Percentiles rank a stretch among this genome's conserved stretches.
phyloP scores from a whole-genome alignment of 306 rosid genomes.

The Vachellia pachyceras region DNA sequence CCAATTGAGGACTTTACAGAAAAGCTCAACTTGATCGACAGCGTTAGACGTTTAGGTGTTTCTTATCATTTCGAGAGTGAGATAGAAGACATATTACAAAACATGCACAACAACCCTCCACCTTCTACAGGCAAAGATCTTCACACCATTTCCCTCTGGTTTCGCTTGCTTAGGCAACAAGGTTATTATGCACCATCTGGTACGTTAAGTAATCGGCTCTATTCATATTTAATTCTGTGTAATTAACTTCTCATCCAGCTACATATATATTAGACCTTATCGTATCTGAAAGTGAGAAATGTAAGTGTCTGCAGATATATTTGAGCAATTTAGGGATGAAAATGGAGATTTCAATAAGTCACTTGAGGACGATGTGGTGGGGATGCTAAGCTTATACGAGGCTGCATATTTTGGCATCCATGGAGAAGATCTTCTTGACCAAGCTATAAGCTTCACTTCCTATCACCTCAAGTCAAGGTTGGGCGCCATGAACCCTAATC shows the following conservation, averaged over 20 bases:
- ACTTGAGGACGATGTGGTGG: background rate
- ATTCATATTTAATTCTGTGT: no score
- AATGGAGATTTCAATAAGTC: background rate
- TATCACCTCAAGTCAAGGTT: background rate
- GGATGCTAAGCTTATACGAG: background rate
- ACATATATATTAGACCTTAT: background rate
- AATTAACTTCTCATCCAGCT: background rate
- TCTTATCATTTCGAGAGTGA: background rate
- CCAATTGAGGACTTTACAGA: background rate
- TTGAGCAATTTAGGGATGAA: background rate
- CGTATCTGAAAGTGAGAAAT: background rate
- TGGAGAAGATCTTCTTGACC: background rate
- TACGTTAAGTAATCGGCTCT: background rate
- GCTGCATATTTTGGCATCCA: background rate
- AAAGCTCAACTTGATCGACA: slow-evolving; percentile 1
- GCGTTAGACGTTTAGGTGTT: background rate
- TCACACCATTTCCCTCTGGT: background rate
- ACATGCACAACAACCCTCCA: background rate
- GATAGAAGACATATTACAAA: background rate
- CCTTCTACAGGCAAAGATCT: background rate
- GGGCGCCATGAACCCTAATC: background rate
- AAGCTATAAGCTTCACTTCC: background rate
- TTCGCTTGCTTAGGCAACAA: background rate
- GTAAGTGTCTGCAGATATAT: background rate
- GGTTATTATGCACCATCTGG: background rate